Evolutionary conservation across 139 green algal species (phyloP).

Genomic region (Zygnema cylindricum): DNA sequence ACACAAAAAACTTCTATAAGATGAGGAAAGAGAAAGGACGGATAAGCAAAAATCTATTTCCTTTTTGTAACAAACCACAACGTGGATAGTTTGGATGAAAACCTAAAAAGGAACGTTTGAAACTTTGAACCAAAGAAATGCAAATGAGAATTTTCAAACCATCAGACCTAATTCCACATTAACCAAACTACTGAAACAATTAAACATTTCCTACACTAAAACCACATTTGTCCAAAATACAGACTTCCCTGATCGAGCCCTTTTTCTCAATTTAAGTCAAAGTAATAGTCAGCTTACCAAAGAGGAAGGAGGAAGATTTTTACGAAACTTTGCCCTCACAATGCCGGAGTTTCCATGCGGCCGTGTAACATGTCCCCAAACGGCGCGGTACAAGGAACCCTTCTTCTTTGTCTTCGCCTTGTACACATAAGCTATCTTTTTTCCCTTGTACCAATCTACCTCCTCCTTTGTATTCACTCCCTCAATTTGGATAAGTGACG

Average conservation of each 20-base stretch:
- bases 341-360: constrained; percentile 88
- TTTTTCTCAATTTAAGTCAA: neutral
- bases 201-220: neutral
- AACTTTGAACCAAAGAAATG: too few relatives aligned
- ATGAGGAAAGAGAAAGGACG: too few relatives aligned
- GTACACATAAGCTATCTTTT: constrained; percentile 98
- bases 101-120: too few relatives aligned
- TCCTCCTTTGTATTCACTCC: constrained; percentile 86
- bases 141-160: neutral
- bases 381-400: constrained; percentile 87
- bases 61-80: too few relatives aligned
- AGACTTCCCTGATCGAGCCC: neutral
- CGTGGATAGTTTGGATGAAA: too few relatives aligned
- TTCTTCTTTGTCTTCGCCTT: constrained; percentile 98
- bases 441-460: constrained; percentile 95
- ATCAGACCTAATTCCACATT: neutral
- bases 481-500: constrained; percentile 87
- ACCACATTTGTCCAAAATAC: neutral
- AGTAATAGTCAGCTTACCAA: constrained; percentile 21
- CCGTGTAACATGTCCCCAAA: constrained; percentile 91
- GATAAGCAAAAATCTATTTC: too few relatives aligned
- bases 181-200: neutral
- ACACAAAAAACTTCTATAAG: too few relatives aligned
- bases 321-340: constrained; percentile 94
- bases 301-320: constrained; percentile 88